Evolutionary conservation across 2,329 filamentous ascomycete species (phyloP), one percentile per base, ranked within the genome.

Genomic region (Leptographium lundbergii): DNA sequence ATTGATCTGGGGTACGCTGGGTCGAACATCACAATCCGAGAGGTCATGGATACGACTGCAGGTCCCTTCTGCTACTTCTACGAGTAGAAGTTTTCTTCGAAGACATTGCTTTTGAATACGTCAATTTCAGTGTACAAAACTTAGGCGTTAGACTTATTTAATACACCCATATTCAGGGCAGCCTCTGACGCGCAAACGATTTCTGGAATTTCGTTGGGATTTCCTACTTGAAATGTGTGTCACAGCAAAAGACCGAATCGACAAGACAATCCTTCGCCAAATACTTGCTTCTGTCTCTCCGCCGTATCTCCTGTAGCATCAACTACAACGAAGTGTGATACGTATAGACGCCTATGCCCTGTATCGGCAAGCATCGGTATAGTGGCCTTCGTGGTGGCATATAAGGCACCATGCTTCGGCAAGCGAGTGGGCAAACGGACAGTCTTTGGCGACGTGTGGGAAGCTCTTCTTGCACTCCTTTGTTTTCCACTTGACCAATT

Each of bases 21-120:
- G 0, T 52, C 60, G 1, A 65, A 61, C 1, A 66, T 66, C 22
- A 66, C 65, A 11, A 68, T 71, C 50, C 58, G 59, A 9, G 61
- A 69, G 32, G 56, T 57, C 56, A 70, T 71, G 68, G 66, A 66
- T 22, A 69, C 67, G 0, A 62, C 64, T 9, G 62, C 59, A 0
- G 67, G 67, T 0, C 65, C 66, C 0, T 62, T 69, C 14, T 70
- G 68, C 56, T 70, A 69, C 55, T 69, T 68, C 34, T 71, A 69
- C 47, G 11, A 39, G 0, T 57, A 57, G 14, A 47, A 7, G 17
- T n/a, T n/a, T 9, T n/a, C 17, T 19, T 6, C 13, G 14, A 45
- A 1, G 7, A 9, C 19, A 9, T 45, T 45, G 42, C 42, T 19
- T 45, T 17, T 45, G 14, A 45, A 45, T 45, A 45, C 39, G 39